Base-by-base conservation (phyloP, 768 basidiomycete genomes). In the Cystoderma amianthinum region DNA sequence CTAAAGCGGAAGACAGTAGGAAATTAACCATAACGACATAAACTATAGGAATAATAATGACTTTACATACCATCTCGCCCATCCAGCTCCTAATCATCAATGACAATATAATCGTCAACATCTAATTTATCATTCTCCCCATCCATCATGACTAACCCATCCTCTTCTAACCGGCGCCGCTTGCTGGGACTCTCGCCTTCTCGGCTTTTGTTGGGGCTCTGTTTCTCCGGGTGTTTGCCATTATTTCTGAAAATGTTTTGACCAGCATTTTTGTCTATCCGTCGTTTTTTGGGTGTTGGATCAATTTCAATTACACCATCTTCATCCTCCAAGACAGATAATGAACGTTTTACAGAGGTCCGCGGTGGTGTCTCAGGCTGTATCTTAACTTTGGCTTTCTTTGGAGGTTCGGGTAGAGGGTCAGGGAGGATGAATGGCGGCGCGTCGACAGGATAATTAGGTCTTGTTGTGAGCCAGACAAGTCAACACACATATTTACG, bases 121-220 rank as follows among this genome's bases (percentile, higher is more conserved):
- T 68, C 69, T 21, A 80, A 55, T 49, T 57, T 51, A 47, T 80
- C 80, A 43, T 75, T 65, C 23, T 64, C 68, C 9, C 66, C 63
- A 22, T 85, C 84, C 56, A 91, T 58, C 50, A 87, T 47, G 23
- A 91, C 56, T 34, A 90, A 51, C 6, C 87, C 88, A 42, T 90
- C 86, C 51, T 83, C 79, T 36, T 90, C 87, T 42, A 89, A 54
- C 47, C 65, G 60, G 43, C 76, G 60, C 51, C 71, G 76, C 63
- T 86, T 85, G 51, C 73, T 82, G 12, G 82, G 82, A 50, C 78
- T 80, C 20, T 57, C 47, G 1, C 56, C 47, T 9, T 57, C 53
- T 36, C 51, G 51, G 20, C 48, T 37, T 32, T 59, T 56, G 19
- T 45, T 56, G 40, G 42, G 55, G 42, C 23, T 19, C n/a, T 15